phyloP scores from a whole-genome alignment of 192 early-diverging fungal genomes.

The Coemansia sp. region DNA sequence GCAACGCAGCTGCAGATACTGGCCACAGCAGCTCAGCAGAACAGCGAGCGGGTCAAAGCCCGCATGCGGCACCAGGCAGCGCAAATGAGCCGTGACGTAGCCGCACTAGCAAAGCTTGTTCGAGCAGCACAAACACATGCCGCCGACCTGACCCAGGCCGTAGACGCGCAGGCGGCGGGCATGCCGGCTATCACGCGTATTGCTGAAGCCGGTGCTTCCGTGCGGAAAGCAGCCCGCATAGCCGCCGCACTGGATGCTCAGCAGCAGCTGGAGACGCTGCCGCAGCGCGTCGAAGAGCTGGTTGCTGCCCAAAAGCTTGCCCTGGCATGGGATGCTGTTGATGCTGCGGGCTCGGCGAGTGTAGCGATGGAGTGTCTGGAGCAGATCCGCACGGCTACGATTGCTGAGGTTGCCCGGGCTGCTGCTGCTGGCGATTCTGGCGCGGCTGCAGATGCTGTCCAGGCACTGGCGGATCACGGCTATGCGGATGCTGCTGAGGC shows the following conservation, averaged over 20 bases:
- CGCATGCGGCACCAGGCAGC: constrained; percentile 43
- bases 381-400: constrained; percentile 14
- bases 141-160: constrained; percentile 9
- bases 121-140: constrained; percentile 26
- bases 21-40: constrained; percentile 44
- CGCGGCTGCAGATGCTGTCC: constrained; percentile 3
- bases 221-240: constrained; percentile 20
- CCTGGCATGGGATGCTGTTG: constrained; percentile 32
- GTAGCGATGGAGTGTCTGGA: not conserved
- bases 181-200: constrained; percentile 20
- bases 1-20: constrained; percentile 47
- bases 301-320: constrained; percentile 25
- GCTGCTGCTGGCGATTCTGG: constrained; percentile 13
- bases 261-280: constrained; percentile 38
- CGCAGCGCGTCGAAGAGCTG: constrained; percentile 27
- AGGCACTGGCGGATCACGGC: constrained; percentile 22
- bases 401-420: constrained; percentile 10
- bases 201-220: constrained; percentile 24
- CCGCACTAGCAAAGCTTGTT: constrained; percentile 27
- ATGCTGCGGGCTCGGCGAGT: no score
- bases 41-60: constrained; percentile 48
- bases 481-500: constrained; percentile 14
- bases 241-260: constrained; percentile 27
- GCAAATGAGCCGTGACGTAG: constrained; percentile 39
- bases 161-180: constrained; percentile 18